phyloP scores from a whole-genome alignment of 2,329 filamentous ascomycete genomes.

The Elsinoe fawcettii region DNA sequence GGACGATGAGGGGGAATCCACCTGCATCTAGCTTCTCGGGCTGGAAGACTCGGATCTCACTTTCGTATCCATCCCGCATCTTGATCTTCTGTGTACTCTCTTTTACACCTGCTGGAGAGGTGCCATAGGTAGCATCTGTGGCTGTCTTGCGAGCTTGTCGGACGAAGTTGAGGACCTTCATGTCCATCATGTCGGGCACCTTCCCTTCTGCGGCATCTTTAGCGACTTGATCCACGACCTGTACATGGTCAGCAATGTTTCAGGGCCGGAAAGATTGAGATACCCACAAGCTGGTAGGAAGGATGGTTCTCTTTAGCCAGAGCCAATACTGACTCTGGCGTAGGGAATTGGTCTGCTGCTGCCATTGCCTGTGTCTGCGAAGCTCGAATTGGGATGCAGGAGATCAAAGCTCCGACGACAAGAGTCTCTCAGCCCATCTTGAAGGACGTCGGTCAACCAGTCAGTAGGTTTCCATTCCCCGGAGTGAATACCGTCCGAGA shows the following conservation, averaged over 20 bases:
- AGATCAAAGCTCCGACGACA: background rate
- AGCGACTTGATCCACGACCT: background rate
- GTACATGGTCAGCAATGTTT: background rate
- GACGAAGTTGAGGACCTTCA: background rate
- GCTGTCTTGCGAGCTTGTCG: background rate
- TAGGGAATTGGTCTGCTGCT: conserved; percentile 1
- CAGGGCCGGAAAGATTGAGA: background rate
- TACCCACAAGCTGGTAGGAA: conserved; percentile 3
- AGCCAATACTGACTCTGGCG: conserved; percentile 4
- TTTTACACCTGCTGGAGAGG: conserved; percentile 16
- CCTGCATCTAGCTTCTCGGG: conserved; percentile 23
- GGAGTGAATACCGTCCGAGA: background rate
- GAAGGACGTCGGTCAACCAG: background rate
- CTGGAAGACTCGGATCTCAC: conserved; percentile 29
- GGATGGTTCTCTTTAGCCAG: conserved; percentile 1
- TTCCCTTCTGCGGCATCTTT: conserved; percentile 7
- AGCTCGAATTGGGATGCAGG: background rate
- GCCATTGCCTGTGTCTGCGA: background rate
- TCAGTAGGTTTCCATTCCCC: background rate
- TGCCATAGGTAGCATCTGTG: background rate
- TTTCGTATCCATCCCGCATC: conserved; percentile 30
- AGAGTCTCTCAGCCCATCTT: background rate
- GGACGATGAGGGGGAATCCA: conserved; percentile 25
- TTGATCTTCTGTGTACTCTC: conserved; percentile 33
- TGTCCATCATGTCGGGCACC: background rate